Conservation (phyloP, 441 rosid species). For the Jatropha multifida region DNA sequence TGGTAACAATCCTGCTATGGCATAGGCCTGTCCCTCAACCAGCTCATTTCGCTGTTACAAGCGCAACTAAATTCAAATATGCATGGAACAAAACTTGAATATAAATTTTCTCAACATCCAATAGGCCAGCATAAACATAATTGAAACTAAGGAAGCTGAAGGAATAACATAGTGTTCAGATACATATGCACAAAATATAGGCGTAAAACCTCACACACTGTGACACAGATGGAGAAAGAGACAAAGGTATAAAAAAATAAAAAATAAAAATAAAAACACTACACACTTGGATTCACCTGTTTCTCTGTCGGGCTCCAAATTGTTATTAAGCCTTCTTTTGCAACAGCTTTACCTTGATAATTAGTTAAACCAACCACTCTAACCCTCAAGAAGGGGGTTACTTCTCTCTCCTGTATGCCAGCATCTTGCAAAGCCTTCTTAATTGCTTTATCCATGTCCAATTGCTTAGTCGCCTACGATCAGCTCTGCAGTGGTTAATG, state of each 20-base stretch:
- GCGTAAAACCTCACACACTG: not conserved
- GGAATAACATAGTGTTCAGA: not conserved
- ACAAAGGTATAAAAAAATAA: not conserved
- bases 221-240: conserved; percentile 13
- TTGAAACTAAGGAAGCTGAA: not conserved
- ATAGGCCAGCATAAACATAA: not conserved
- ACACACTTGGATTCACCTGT: conserved; percentile 54
- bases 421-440: conserved; percentile 68
- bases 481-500: conserved; percentile 29
- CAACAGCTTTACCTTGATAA: conserved; percentile 33
- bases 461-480: conserved; percentile 59
- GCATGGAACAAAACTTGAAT: conserved; percentile 9
- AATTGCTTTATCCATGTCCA: conserved; percentile 62
- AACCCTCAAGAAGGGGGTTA: conserved; percentile 83
- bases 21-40: conserved; percentile 86
- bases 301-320: conserved; percentile 94
- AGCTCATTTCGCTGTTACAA: conserved; percentile 63
- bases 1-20: conserved; percentile 64
- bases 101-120: not conserved
- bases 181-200: not conserved
- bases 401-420: conserved; percentile 74
- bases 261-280: conserved; percentile 7
- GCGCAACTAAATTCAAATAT: conserved; percentile 12
- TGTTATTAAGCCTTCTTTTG: conserved; percentile 76
- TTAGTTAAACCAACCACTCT: conserved; percentile 74